Conservation (phyloP, 768 basidiomycete genomes). For the Megacollybia marginata region DNA sequence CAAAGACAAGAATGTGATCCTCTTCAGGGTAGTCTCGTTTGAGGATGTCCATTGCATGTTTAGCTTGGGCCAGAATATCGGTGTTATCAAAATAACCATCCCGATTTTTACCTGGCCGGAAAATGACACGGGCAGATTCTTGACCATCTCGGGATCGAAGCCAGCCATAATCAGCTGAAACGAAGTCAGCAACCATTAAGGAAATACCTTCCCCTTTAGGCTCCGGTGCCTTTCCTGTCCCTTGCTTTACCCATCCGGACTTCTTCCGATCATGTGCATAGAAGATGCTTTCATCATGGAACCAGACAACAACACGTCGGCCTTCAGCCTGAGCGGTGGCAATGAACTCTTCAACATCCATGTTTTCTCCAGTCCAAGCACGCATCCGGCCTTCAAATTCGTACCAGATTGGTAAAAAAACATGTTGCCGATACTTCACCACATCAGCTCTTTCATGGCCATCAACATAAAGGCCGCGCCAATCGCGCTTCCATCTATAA, state of each 20-base stretch:
- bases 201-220: slow-evolving; percentile 9
- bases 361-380: neutral
- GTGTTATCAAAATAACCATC: slow-evolving; percentile 20
- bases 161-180: slow-evolving; percentile 15
- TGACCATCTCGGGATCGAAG: slow-evolving; percentile 6
- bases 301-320: neutral
- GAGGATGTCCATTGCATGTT: slow-evolving; percentile 18
- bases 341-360: neutral
- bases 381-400: neutral
- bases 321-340: no score
- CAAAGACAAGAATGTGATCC: slow-evolving; percentile 18
- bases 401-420: slow-evolving; percentile 8
- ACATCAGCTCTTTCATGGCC: slow-evolving; percentile 22
- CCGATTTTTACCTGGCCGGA: slow-evolving; percentile 15
- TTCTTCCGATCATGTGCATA: slow-evolving; percentile 14
- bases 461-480: slow-evolving; percentile 15
- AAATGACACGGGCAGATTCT: slow-evolving; percentile 11
- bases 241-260: slow-evolving; percentile 6
- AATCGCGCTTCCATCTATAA: slow-evolving; percentile 2
- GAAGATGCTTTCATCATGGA: slow-evolving; percentile 3
- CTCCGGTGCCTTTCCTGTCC: neutral
- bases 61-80: slow-evolving; percentile 16
- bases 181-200: slow-evolving; percentile 19
- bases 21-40: slow-evolving; percentile 12
- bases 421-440: slow-evolving; percentile 11